Conservation (phyloP, 2,329 filamentous ascomycete species). For the Ascochyta pisi region DNA sequence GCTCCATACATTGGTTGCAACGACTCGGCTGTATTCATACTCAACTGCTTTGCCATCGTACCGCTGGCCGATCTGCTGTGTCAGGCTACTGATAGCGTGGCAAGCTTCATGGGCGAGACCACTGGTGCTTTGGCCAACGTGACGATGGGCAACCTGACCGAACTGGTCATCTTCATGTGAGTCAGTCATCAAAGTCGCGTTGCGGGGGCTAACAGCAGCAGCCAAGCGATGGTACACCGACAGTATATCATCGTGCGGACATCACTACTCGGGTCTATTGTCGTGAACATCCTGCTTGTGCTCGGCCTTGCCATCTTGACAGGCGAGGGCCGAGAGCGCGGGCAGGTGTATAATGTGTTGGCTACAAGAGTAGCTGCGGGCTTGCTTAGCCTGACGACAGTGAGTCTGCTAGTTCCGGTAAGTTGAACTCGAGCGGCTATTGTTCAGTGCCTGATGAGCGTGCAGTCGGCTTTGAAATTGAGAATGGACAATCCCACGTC, state of each 20-base stretch:
- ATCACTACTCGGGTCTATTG: constrained; percentile 83
- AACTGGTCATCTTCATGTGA: constrained; percentile 77
- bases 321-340: constrained; percentile 74
- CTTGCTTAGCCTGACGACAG: constrained; percentile 75
- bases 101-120: constrained; percentile 80
- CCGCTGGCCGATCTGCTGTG: constrained; percentile 22
- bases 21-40: constrained; percentile 62
- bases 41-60: constrained; percentile 25
- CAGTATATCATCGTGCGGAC: constrained; percentile 87
- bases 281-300: constrained; percentile 84
- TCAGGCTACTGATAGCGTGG: constrained; percentile 67
- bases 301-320: constrained; percentile 87
- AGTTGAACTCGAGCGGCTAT: neutral
- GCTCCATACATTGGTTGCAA: constrained; percentile 60
- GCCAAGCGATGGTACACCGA: constrained; percentile 74
- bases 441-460: neutral
- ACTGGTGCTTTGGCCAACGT: constrained; percentile 24
- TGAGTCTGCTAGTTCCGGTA: constrained; percentile 81
- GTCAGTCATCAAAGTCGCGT: constrained; percentile 15
- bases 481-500: neutral
- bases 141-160: constrained; percentile 82
- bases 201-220: constrained; percentile 52
- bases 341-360: constrained; percentile 85
- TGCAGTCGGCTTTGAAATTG: constrained; percentile 16
- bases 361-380: constrained; percentile 85